These are phyloP conservation scores for Trematosphaeria pertusa DNA, from an alignment of 2,329 filamentous ascomycete species.

Conservation along the genomic window DNA sequence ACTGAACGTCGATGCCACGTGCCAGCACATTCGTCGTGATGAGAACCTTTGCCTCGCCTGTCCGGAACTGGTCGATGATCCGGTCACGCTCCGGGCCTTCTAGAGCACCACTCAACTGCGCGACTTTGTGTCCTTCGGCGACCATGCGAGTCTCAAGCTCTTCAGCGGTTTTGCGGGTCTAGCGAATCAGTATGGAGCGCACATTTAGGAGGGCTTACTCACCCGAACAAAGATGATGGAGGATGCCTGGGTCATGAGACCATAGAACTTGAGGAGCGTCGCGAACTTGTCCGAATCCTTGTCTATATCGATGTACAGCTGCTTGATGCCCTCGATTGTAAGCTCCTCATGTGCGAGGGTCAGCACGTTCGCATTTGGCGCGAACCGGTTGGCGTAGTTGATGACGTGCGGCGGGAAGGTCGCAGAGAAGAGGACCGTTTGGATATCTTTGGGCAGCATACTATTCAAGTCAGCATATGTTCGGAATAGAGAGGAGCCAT, in stretches of 20 bases:
- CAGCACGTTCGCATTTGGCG: slow-evolving; percentile 84
- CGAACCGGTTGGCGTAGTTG: slow-evolving; percentile 82
- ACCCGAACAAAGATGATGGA: slow-evolving; percentile 98
- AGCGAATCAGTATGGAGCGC: slow-evolving; percentile 4
- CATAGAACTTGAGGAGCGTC: slow-evolving; percentile 89
- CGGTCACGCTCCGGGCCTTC: slow-evolving; percentile 84
- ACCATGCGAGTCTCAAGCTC: slow-evolving; percentile 88
- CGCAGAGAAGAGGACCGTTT: slow-evolving; percentile 94
- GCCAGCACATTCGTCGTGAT: slow-evolving; percentile 98
- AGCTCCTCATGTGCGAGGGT: slow-evolving; percentile 89
- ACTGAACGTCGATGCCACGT: slow-evolving; percentile 90
- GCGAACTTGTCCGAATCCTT: slow-evolving; percentile 84
- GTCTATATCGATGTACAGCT: slow-evolving; percentile 95
- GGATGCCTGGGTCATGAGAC: slow-evolving; percentile 93
- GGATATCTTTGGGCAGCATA: slow-evolving; percentile 75
- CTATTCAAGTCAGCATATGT: slow-evolving; percentile 56
- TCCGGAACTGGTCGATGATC: slow-evolving; percentile 86
- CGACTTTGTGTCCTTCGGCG: slow-evolving; percentile 88
- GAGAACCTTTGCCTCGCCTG: slow-evolving; percentile 88
- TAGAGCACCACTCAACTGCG: slow-evolving; percentile 85
- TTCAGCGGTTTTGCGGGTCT: slow-evolving; percentile 85
- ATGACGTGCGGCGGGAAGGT: slow-evolving; percentile 90
- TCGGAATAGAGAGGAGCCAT: slow-evolving; percentile 16
- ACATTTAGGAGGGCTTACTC: slow-evolving; percentile 33
- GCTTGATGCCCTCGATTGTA: slow-evolving; percentile 95